Conservation (phyloP, 179 eudicot species). For the Spinacia oleracea region DNA sequence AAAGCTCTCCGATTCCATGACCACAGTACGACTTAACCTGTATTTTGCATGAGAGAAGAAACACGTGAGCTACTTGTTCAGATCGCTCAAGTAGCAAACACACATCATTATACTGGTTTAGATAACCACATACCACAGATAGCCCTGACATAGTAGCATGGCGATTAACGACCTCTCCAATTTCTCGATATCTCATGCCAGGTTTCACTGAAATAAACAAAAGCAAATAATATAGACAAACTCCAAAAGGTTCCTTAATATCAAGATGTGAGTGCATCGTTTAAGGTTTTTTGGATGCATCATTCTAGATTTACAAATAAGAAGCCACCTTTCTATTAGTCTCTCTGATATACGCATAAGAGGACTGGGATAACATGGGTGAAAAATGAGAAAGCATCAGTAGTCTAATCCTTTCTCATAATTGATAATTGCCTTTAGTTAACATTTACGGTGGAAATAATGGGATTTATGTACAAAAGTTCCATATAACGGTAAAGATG, state of each 20-base stretch:
- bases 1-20: slow-evolving; percentile 98
- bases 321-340: background rate
- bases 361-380: no score
- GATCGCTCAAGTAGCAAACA: background rate
- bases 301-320: background rate
- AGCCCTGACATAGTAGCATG: slow-evolving; percentile 92
- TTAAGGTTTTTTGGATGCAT: background rate
- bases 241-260: background rate
- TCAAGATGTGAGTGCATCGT: background rate
- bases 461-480: background rate
- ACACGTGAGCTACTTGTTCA: slow-evolving; percentile 6
- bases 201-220: slow-evolving; percentile 71
- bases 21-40: slow-evolving; percentile 93
- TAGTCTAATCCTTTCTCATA: background rate
- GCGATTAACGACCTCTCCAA: slow-evolving; percentile 86
- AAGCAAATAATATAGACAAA: background rate
- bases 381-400: background rate
- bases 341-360: background rate
- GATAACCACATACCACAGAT: slow-evolving; percentile 65
- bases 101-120: background rate
- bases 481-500: background rate
- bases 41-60: slow-evolving; percentile 21
- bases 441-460: background rate
- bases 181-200: slow-evolving; percentile 94
- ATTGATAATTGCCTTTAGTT: no score